Evolutionary conservation across 805 yeast species (phyloP).

Genomic region (Ogataea paradorogensis): DNA sequence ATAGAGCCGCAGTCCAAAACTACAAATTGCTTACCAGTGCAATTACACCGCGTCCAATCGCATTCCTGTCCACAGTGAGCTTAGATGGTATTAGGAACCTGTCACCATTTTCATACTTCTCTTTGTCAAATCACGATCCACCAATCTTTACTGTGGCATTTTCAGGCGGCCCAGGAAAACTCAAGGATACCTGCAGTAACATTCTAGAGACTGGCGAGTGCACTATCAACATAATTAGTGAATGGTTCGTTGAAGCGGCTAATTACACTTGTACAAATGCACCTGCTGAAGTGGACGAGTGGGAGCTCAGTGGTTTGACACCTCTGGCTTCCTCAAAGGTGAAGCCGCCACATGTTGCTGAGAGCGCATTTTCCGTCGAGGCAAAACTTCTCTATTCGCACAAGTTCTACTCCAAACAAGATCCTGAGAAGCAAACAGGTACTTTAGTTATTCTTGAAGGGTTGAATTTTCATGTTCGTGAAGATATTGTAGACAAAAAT

Average conservation of each 20-base stretch:
- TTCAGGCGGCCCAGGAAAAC: conserved; percentile 35
- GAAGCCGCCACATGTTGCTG: conserved; percentile 56
- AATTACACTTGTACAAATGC: conserved; percentile 46
- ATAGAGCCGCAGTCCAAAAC: conserved; percentile 41
- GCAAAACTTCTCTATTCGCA: conserved; percentile 45
- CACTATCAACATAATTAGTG: conserved; percentile 55
- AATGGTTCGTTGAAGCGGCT: conserved; percentile 66
- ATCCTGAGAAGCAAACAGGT: conserved; percentile 37
- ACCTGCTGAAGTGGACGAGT: conserved; percentile 52
- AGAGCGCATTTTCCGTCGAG: conserved; percentile 59
- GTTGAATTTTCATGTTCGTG: conserved; percentile 53
- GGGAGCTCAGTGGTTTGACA: conserved; percentile 54
- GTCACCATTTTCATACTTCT: conserved; percentile 62
- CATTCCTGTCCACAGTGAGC: conserved; percentile 49
- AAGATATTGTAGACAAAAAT: conserved; percentile 47
- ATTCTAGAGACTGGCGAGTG: conserved; percentile 50
- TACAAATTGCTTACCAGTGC: conserved; percentile 52
- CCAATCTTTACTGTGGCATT: conserved; percentile 55
- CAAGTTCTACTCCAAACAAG: conserved; percentile 42
- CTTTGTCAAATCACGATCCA: conserved; percentile 49
- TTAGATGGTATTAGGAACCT: conserved; percentile 44
- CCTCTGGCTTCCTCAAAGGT: conserved; percentile 43
- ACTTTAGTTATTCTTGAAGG: conserved; percentile 50
- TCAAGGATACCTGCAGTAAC: conserved; percentile 52
- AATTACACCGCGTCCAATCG: conserved; percentile 60